Base-by-base conservation (phyloP, 176 grass and related monocot genomes). In the Aegilops umbellulata region DNA sequence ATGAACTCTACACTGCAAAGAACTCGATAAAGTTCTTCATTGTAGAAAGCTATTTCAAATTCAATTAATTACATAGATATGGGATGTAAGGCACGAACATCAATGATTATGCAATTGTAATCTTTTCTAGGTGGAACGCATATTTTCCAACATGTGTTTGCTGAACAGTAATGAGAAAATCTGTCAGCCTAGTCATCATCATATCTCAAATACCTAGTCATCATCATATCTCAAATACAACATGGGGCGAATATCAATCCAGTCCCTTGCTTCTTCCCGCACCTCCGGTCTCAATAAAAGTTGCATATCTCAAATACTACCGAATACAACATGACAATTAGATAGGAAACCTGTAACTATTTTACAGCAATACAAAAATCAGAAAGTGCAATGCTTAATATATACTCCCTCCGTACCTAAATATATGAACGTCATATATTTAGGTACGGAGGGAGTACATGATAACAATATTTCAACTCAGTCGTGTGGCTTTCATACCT, bases 401-500 rank as follows among this genome's bases (percentile, higher is more conserved):
- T 79, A 63, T 71, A n/a, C n/a, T n/a, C n/a, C n/a, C n/a, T n/a
- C n/a, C n/a, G n/a, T n/a, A n/a, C n/a, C n/a, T n/a, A n/a, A n/a
- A n/a, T n/a, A n/a, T n/a, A n/a, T n/a, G n/a, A n/a, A n/a, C 41
- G 41, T 12, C 41, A 12, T 42, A 42, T 11, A 42, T 42, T 42
- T 42, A 12, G 41, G 41, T 42, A 42, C 41, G 41, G 41, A 42
- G 41, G 41, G 41, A 12, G 41, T 42, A 29, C 9, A 76, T 20
- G 49, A 2, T 67, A 74, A 1, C 80, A 86, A 66, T 42, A 44
- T 76, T 25, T 53, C 12, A 6, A 84, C 69, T 58, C 29, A 30
- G 78, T 31, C 30, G 24, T 77, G 68, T 58, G 46, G 36, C 46
- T 77, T 30, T 32, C 75, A 80, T 80, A 98, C 96, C 96, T 92